These are phyloP conservation scores for Neolentinus lepideus DNA, from an alignment of 1,284 basidiomycete genomes.

Conservation along the genomic window DNA sequence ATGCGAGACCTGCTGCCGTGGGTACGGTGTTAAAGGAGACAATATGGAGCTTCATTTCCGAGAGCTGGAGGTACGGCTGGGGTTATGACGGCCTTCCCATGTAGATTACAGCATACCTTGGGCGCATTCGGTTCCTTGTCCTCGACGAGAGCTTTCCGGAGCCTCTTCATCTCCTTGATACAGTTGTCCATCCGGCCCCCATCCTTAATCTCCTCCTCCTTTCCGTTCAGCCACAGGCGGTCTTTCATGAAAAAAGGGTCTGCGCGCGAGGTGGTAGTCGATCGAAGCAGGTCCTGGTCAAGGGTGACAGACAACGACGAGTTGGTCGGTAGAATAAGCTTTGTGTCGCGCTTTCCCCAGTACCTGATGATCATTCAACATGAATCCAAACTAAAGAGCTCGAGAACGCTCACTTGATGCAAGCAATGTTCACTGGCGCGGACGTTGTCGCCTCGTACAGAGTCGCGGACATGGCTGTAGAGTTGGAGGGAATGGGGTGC, in stretches of 20 bases:
- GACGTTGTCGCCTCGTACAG: constrained; percentile 84
- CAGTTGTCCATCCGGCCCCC: constrained; percentile 81
- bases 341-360: constrained; percentile 98
- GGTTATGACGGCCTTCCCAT: constrained; percentile 3
- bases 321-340: constrained; percentile 95
- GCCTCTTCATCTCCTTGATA: constrained; percentile 80
- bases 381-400: constrained; percentile 1
- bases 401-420: constrained; percentile 72
- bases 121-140: constrained; percentile 53
- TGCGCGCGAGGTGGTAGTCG: constrained; percentile 88
- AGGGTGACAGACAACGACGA: constrained; percentile 96
- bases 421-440: constrained; percentile 94
- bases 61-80: constrained; percentile 44
- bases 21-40: constrained; percentile 99
- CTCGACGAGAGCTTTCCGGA: constrained; percentile 68
- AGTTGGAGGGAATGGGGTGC: background rate
- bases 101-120: constrained; percentile 43
- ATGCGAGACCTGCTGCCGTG: constrained; percentile 95
- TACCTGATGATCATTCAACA: constrained; percentile 47
- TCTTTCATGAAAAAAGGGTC: constrained; percentile 74
- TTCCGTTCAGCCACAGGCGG: constrained; percentile 91
- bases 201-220: constrained; percentile 82
- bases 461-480: constrained; percentile 13
- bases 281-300: constrained; percentile 92
- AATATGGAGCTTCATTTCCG: constrained; percentile 75